Percentiles rank a stretch among this genome's conserved stretches.
Evolutionary conservation across 768 basidiomycete species (phyloP).

Genomic region (Boletus coccyginus): DNA sequence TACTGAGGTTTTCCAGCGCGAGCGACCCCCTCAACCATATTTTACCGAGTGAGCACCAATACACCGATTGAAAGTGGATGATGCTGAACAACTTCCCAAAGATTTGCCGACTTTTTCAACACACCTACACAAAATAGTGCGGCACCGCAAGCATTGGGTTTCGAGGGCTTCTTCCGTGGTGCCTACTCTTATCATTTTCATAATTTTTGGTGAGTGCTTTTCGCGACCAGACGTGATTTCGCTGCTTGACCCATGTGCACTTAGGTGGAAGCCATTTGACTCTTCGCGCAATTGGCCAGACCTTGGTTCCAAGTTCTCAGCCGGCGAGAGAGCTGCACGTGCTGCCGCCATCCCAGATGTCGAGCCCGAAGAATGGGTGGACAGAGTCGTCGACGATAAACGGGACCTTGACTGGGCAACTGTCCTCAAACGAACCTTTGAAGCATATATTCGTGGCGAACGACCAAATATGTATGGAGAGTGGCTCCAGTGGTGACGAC

Average conservation of each 20-base stretch:
- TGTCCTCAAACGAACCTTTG: constrained; percentile 93
- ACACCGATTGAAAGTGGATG: neutral
- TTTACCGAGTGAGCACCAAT: constrained; percentile 66
- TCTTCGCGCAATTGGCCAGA: constrained; percentile 93
- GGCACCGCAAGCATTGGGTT: constrained; percentile 83
- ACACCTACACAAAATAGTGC: constrained; percentile 72
- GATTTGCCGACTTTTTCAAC: constrained; percentile 88
- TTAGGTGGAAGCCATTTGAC: constrained; percentile 96
- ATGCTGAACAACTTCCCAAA: constrained; percentile 27
- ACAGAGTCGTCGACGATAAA: constrained; percentile 57
- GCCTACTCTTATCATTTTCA: constrained; percentile 97
- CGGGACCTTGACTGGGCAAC: constrained; percentile 90
- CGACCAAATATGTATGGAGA: constrained; percentile 96
- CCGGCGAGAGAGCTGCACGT: constrained; percentile 71
- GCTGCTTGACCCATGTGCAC: neutral
- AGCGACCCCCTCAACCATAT: constrained; percentile 92
- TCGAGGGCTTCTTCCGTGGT: constrained; percentile 94
- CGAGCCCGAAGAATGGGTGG: constrained; percentile 37
- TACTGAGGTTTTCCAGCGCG: constrained; percentile 87
- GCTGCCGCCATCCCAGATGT: constrained; percentile 35
- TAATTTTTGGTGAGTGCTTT: constrained; percentile 71
- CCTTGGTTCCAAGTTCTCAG: constrained; percentile 74
- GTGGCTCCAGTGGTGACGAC: constrained; percentile 51
- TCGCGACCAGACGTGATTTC: neutral
- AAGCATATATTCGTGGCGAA: constrained; percentile 88